Evolutionary conservation across 352 stramenopile species (phyloP).

Genomic region (Aphanomyces cochlioides): DNA sequence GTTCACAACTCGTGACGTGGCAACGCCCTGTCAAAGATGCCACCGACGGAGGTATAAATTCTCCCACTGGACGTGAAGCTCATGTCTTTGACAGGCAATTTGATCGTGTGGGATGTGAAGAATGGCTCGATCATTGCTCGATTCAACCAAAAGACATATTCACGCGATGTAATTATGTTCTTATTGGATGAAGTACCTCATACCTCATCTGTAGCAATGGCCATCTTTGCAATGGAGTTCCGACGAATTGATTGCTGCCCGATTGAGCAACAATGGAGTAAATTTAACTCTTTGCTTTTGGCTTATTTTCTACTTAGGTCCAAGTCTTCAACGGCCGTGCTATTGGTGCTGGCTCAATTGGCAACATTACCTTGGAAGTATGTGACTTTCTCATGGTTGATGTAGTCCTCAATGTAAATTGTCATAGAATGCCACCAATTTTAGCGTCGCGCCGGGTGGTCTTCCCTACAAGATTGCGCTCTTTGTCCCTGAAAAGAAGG

Average conservation of each 20-base stretch:
- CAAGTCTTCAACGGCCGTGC: constrained; percentile 68
- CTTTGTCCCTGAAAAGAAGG: constrained; percentile 88
- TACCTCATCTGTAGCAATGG: constrained; percentile 59
- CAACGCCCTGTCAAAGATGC: constrained; percentile 77
- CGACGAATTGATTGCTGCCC: constrained; percentile 82
- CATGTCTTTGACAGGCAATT: constrained; percentile 46
- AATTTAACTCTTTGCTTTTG: neutral
- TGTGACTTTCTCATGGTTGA: constrained; percentile 19
- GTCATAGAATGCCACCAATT: constrained; percentile 65
- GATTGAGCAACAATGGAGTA: constrained; percentile 71
- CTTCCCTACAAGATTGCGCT: constrained; percentile 80
- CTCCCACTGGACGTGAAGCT: neutral
- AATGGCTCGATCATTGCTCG: constrained; percentile 57
- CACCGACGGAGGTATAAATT: constrained; percentile 20
- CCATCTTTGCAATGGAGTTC: constrained; percentile 87
- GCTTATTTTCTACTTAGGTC: neutral
- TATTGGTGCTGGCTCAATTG: constrained; percentile 51
- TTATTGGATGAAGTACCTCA: constrained; percentile 1
- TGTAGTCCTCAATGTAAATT: constrained; percentile 10
- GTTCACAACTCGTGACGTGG: constrained; percentile 83
- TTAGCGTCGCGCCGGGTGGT: constrained; percentile 74
- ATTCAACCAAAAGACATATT: constrained; percentile 86
- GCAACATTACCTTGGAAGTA: constrained; percentile 71
- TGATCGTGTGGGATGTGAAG: constrained; percentile 75
- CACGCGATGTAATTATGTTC: constrained; percentile 47